These are phyloP conservation scores for Dalechampia spathulata DNA, from an alignment of 441 rosid genomes.

Conservation along the genomic window DNA sequence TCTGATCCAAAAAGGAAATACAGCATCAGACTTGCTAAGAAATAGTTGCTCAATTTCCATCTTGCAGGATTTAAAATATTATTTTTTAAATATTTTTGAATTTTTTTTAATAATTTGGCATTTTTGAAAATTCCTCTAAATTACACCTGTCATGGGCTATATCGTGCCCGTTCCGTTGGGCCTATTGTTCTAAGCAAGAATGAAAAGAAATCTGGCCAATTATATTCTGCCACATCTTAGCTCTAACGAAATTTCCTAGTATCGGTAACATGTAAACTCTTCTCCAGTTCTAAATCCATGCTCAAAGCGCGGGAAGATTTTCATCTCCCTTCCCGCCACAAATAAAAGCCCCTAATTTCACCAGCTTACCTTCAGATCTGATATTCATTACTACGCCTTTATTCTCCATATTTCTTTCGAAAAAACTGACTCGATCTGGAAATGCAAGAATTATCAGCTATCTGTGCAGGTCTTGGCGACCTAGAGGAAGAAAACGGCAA, in stretches of 20 bases:
- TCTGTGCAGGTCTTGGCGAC: slow-evolving; percentile 70
- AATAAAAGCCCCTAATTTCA: background rate
- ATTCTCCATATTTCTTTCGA: background rate
- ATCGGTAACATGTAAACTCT: background rate
- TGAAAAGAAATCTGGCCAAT: no score
- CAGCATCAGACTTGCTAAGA: no score
- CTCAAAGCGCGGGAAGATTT: slow-evolving; percentile 51
- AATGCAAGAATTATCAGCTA: slow-evolving; percentile 57
- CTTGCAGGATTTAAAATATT: no score
- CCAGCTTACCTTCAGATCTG: slow-evolving; percentile 13
- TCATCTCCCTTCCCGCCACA: slow-evolving; percentile 38
- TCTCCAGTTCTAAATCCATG: no score
- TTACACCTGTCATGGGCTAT: no score
- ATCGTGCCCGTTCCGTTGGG: no score
- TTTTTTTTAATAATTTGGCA: no score
- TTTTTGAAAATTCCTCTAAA: no score
- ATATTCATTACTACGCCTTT: background rate
- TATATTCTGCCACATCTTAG: slow-evolving; percentile 5
- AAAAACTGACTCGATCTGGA: slow-evolving; percentile 28
- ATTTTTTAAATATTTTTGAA: no score
- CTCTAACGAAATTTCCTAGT: background rate
- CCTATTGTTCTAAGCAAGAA: no score
- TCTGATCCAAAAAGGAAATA: no score
- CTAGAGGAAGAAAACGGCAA: slow-evolving; percentile 47
- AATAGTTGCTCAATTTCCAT: no score